Conservation (phyloP, 768 basidiomycete species). For the Strobilomyces dryophilus region DNA sequence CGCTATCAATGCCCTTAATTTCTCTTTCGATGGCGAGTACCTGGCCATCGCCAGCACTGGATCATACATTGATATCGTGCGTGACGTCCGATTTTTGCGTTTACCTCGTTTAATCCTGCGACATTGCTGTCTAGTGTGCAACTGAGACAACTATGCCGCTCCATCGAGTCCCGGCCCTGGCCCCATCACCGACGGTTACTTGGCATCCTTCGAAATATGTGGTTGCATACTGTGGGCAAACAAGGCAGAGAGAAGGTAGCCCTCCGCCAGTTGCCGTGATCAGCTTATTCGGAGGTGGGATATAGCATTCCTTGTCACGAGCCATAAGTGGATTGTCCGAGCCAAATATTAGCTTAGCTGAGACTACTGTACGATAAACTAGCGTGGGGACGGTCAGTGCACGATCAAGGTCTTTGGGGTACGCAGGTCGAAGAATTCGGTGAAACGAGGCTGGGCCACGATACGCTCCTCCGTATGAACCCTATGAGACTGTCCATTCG, state of each 20-base stretch:
- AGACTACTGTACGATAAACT: too few species aligned
- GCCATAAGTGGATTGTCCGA: not conserved
- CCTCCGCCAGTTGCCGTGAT: constrained; percentile 65
- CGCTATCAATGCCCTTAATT: constrained; percentile 68
- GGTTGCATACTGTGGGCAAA: constrained; percentile 81
- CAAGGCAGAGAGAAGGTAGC: constrained; percentile 58
- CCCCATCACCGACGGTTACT: constrained; percentile 67
- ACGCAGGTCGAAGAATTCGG: constrained; percentile 14
- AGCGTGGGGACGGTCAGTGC: too few species aligned
- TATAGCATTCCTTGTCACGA: constrained; percentile 12
- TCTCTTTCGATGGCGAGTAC: constrained; percentile 82
- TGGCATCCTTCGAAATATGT: constrained; percentile 83
- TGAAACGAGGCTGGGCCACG: constrained; percentile 11
- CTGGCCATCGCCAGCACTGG: constrained; percentile 72
- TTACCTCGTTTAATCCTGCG: not conserved
- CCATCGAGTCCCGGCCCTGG: constrained; percentile 71
- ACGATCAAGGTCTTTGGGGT: constrained; percentile 21
- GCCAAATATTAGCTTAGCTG: not conserved
- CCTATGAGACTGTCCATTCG: constrained; percentile 18
- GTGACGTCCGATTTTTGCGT: constrained; percentile 21
- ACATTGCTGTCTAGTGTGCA: constrained; percentile 50
- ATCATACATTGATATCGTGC: constrained; percentile 72
- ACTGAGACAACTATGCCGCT: constrained; percentile 72
- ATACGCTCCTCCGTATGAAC: constrained; percentile 24
- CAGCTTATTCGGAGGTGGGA: constrained; percentile 63